These are phyloP conservation scores for Ceratopteris richardii DNA, from an alignment of 75 land plant genomes.

Conservation along the genomic window DNA sequence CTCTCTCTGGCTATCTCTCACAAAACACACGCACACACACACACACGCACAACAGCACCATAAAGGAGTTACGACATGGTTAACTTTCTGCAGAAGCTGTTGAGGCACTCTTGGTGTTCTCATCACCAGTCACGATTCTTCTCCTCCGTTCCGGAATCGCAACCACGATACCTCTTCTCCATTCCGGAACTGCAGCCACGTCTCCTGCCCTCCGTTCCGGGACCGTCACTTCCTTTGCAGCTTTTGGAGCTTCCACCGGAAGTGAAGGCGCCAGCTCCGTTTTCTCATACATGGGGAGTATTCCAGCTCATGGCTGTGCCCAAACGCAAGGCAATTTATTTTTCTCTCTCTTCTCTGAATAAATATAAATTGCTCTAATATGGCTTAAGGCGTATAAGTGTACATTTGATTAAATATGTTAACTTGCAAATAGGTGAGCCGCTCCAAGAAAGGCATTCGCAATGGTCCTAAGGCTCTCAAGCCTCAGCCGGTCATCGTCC, in stretches of 20 bases:
- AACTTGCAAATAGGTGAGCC: constrained; percentile 22
- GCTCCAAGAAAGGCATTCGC: constrained; percentile 42
- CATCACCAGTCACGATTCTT: too few relatives aligned
- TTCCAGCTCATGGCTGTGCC: constrained; percentile 67
- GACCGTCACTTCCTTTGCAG: background rate
- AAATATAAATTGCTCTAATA: background rate
- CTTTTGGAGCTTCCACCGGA: background rate
- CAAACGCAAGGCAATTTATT: constrained; percentile 32
- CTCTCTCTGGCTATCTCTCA: too few relatives aligned
- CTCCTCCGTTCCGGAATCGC: background rate
- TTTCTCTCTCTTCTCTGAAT: background rate
- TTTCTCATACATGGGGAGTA: constrained; percentile 9
- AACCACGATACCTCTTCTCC: too few relatives aligned
- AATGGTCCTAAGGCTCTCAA: constrained; percentile 60
- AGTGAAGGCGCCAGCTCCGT: background rate
- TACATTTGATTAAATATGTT: too few relatives aligned
- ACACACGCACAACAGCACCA: too few relatives aligned
- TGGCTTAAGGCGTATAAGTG: background rate
- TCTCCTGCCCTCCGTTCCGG: background rate
- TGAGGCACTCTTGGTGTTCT: too few relatives aligned
- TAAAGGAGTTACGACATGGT: too few relatives aligned
- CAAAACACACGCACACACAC: too few relatives aligned
- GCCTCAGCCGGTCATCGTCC: constrained; percentile 48
- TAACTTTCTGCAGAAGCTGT: too few relatives aligned
- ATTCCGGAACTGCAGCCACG: too few relatives aligned